Evolutionary conservation across 1,284 basidiomycete species (phyloP).

Genomic region (Vanrija humicola): DNA sequence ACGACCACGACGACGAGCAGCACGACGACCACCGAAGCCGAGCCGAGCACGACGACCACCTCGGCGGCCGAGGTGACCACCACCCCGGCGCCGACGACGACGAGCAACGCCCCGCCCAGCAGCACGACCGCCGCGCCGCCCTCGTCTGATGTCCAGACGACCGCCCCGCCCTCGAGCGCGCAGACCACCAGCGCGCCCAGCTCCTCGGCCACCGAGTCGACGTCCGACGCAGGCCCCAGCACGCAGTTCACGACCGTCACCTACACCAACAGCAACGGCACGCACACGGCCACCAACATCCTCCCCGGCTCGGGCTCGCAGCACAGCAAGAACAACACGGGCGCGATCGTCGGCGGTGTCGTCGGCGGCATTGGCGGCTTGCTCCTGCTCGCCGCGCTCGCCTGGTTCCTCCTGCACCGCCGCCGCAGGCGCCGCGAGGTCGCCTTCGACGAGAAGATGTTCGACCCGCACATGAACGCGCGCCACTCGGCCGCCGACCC

Average conservation of each 20-base stretch:
- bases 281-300: not conserved
- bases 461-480: slow-evolving; percentile 38
- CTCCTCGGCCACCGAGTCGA: not conserved
- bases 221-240: not conserved
- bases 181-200: not conserved
- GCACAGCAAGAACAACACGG: slow-evolving; percentile 27
- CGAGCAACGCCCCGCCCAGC: slow-evolving; percentile 1
- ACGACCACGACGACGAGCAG: slow-evolving; percentile 8
- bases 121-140: not conserved
- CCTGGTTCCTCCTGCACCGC: slow-evolving; percentile 40
- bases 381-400: slow-evolving; percentile 29
- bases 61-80: slow-evolving; percentile 4
- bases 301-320: not conserved
- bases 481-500: slow-evolving; percentile 42
- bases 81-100: slow-evolving; percentile 2
- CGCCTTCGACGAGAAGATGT: slow-evolving; percentile 50
- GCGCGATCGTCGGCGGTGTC: slow-evolving; percentile 49
- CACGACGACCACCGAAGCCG: not conserved
- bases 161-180: not conserved
- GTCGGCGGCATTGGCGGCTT: slow-evolving; percentile 46
- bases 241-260: not conserved
- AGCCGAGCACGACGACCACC: not conserved
- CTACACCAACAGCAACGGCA: not conserved
- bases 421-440: slow-evolving; percentile 27
- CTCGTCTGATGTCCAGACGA: not conserved